Conservation (phyloP, 257 asterid genomes). For the Craterostigma plantagineum region DNA sequence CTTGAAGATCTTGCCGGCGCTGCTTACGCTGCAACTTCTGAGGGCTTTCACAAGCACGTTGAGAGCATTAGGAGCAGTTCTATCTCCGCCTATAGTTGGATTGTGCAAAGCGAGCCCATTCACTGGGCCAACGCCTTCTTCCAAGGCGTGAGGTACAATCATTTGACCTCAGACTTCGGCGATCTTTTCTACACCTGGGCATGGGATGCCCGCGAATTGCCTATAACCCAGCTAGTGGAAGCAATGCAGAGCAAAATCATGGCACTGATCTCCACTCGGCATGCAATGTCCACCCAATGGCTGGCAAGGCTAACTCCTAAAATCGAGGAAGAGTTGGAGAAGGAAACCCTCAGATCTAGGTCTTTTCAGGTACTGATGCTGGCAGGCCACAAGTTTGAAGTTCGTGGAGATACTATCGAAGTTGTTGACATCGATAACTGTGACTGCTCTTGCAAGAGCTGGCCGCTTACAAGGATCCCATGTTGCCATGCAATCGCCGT, state of each 20-base stretch:
- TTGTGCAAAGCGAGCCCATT: conserved; percentile 72
- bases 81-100: conserved; percentile 65
- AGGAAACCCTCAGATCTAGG: conserved; percentile 37
- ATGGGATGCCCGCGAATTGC: conserved; percentile 77
- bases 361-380: conserved; percentile 21
- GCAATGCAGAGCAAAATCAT: conserved; percentile 48
- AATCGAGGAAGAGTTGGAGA: conserved; percentile 61
- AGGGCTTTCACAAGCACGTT: conserved; percentile 48
- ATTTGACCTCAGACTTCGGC: conserved; percentile 60
- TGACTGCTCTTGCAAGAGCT: conserved; percentile 56
- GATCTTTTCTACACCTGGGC: conserved; percentile 78
- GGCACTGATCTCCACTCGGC: conserved; percentile 46
- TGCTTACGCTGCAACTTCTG: conserved; percentile 48
- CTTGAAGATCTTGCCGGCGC: conserved; percentile 62
- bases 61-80: conserved; percentile 74
- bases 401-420: conserved; percentile 63
- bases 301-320: conserved; percentile 52
- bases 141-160: conserved; percentile 75
- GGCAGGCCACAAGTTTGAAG: conserved; percentile 44
- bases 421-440: conserved; percentile 46
- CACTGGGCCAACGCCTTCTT: conserved; percentile 86
- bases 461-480: conserved; percentile 78
- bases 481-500: conserved; percentile 79
- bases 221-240: conserved; percentile 90
- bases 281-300: conserved; percentile 48